Conservation (phyloP, 805 yeast species). For the Saturnispora sanitii region DNA sequence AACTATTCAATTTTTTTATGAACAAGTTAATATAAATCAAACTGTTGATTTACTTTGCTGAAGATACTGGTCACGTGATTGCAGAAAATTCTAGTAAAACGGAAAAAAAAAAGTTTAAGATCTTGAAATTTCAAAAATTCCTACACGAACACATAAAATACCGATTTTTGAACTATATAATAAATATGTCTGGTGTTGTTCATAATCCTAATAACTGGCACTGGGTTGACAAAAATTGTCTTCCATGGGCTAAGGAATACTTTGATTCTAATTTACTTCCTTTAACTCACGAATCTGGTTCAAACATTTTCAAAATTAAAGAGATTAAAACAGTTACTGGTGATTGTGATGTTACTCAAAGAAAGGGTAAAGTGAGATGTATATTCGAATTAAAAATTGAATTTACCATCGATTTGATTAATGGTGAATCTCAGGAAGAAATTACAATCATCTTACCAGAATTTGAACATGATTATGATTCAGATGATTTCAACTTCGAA, state of each 20-base stretch:
- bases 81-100: constrained; percentile 1
- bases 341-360: constrained; percentile 75
- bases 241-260: constrained; percentile 79
- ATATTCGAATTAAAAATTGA: constrained; percentile 56
- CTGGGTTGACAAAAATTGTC: constrained; percentile 97
- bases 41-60: not conserved
- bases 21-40: not conserved
- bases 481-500: constrained; percentile 49
- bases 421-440: constrained; percentile 24
- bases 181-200: constrained; percentile 45
- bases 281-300: constrained; percentile 29
- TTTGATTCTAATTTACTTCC: constrained; percentile 52
- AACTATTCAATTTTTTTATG: constrained; percentile 10
- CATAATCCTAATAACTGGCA: constrained; percentile 99
- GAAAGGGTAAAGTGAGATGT: constrained; percentile 74
- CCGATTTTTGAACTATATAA: constrained; percentile 39
- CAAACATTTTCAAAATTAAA: constrained; percentile 28
- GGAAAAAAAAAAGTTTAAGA: not conserved
- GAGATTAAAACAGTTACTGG: constrained; percentile 42
- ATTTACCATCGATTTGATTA: constrained; percentile 34
- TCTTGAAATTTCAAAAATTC: not conserved
- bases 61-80: not conserved
- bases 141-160: too few species aligned
- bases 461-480: constrained; percentile 68
- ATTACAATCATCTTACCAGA: constrained; percentile 50